Evolutionary conservation across 495 filamentous ascomycete species (phyloP), one percentile per base, ranked within the genome.

Genomic region (Trichodelitschia bisporula): DNA sequence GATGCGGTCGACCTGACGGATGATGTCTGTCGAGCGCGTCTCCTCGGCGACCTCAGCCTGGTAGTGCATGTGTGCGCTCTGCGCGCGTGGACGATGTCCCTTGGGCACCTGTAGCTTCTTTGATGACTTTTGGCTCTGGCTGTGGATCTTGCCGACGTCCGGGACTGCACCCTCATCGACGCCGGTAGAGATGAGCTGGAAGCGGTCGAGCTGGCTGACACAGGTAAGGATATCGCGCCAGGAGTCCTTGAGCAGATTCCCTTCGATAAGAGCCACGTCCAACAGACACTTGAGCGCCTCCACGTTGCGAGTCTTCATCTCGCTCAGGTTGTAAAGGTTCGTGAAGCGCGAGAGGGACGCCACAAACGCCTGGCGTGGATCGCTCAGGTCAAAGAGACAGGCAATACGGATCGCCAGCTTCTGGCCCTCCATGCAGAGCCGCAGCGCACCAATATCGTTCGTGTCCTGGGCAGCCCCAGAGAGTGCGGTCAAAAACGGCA

Each of bases 181-280:
- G 16, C 86, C 86, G 30, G 77, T 73, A 13, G 75, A 83, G 32
- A 95, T 76, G n/a, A 95, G 63, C 45, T 99, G 86, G 32, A 95
- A 70, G 16, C 86, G 70, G 44, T 99, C 86, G 15, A 99, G 72
- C 47, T 95, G 86, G 40, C 78, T 90, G 45, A 95, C 74, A 44
- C 86, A 99, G 31, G 84, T 80, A 12, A 99, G 55, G 29, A 99
- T 72, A 40, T 95, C 84, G 43, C 84, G 69, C 86, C 86, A 99
- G 5, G 84, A 93, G 36, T 66, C 62, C 42, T 74, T 77, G 10
- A 95, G 59, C 18, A 74, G 58, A 44, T 95, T 91, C 14, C 86
- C 84, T 46, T 95, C 86, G 1, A 72, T 77, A 41, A 83, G 70
- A 6, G 78, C 89, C 17, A 99, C 68, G 35, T 95, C 89, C 6